Conservation (phyloP, 192 early-diverging fungal species). For the Backusella westeae region DNA sequence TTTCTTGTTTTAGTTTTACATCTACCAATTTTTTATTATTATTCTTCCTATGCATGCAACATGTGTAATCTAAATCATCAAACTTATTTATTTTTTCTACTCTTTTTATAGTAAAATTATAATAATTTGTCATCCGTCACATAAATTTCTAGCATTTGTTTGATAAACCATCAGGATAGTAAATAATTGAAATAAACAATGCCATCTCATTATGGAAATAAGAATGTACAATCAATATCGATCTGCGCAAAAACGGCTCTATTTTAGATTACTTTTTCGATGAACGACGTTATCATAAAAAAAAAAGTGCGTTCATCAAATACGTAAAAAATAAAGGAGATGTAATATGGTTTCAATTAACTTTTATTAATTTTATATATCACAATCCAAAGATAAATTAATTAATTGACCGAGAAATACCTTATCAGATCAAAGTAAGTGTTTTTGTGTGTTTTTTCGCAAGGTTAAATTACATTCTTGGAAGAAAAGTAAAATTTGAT, state of each 20-base stretch:
- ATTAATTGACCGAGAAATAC: no score
- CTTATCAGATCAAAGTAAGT: no score
- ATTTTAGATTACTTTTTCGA: background rate
- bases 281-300: background rate
- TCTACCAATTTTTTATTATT: background rate
- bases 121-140: background rate
- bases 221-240: background rate
- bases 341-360: background rate
- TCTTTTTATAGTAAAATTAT: background rate
- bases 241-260: background rate
- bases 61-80: background rate
- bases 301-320: background rate
- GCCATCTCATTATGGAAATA: background rate
- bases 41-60: background rate
- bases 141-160: background rate
- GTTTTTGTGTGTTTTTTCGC: background rate
- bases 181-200: background rate
- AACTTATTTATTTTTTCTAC: background rate
- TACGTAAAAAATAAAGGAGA: background rate
- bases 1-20: background rate
- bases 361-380: background rate
- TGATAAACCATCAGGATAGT: conserved; percentile 12
- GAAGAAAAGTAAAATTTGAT: no score
- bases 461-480: background rate
- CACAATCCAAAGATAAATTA: background rate